Conservation (phyloP, 306 rosid genomes). For the Glycine tomentella region DNA sequence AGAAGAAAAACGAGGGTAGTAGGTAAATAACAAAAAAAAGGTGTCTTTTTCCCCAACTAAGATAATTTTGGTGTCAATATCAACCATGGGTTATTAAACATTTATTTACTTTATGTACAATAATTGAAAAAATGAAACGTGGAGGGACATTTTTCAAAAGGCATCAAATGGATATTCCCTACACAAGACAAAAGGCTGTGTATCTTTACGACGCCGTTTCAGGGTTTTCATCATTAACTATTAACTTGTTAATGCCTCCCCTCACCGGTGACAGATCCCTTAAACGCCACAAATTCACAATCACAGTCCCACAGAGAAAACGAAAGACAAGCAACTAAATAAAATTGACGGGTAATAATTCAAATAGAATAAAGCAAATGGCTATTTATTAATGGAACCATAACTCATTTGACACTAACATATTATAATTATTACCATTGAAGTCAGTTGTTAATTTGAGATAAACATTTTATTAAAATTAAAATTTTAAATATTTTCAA, state of each 20-base stretch:
- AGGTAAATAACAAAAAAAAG: no score
- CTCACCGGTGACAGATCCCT: not conserved
- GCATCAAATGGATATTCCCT: conserved; percentile 31
- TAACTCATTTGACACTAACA: not conserved
- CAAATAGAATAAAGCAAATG: not conserved
- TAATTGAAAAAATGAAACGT: not conserved
- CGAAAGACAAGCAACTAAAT: not conserved
- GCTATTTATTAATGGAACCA: not conserved
- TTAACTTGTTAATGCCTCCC: not conserved
- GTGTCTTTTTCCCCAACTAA: not conserved
- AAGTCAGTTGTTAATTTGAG: not conserved
- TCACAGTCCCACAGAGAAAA: not conserved
- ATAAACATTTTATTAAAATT: not conserved
- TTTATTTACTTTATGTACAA: not conserved
- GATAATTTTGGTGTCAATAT: not conserved
- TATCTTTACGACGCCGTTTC: not conserved
- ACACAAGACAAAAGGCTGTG: not conserved
- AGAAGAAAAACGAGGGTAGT: no score
- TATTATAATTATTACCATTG: no score
- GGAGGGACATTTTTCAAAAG: not conserved
- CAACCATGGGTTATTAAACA: not conserved
- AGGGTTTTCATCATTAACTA: no score
- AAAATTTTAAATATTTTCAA: not conserved
- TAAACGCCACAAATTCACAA: not conserved
- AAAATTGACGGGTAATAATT: not conserved